phyloP scores from a whole-genome alignment of 164 flowering plant species.

The Houttuynia cordata region DNA sequence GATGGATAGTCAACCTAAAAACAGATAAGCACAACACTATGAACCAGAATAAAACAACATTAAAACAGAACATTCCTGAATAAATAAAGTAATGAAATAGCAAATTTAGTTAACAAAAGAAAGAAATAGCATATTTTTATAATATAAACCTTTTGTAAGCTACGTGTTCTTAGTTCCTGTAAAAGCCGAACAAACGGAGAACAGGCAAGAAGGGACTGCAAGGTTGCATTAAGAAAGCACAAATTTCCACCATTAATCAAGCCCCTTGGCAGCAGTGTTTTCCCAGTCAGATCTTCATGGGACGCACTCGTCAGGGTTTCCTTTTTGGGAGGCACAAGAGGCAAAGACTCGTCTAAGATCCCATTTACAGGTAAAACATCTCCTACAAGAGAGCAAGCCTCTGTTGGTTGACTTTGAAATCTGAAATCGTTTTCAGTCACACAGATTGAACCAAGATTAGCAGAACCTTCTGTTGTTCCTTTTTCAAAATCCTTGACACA shows the following conservation, averaged over 20 bases:
- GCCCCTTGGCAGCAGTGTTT: constrained; percentile 58
- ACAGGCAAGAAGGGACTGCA: constrained; percentile 91
- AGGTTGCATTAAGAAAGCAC: constrained; percentile 91
- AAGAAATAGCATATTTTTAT: neutral
- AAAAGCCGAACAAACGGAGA: constrained; percentile 77
- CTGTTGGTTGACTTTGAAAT: too few relatives aligned
- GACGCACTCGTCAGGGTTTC: constrained; percentile 15
- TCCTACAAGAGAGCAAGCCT: neutral
- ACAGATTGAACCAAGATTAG: constrained; percentile 8
- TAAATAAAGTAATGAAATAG: too few relatives aligned
- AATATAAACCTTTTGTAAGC: constrained; percentile 57
- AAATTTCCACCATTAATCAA: constrained; percentile 80
- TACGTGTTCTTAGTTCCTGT: constrained; percentile 42
- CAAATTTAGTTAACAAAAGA: too few relatives aligned
- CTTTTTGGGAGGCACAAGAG: constrained; percentile 9
- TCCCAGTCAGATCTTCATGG: constrained; percentile 12
- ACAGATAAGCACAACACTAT: neutral
- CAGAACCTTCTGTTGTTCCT: constrained; percentile 7
- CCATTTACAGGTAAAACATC: constrained; percentile 11
- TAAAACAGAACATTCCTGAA: neutral
- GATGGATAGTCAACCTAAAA: constrained; percentile 70
- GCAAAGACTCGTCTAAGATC: constrained; percentile 9
- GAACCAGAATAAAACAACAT: too few relatives aligned
- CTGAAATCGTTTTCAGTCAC: constrained; percentile 15
- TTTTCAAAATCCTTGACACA: constrained; percentile 7